phyloP scores from a whole-genome alignment of 2,329 filamentous ascomycete genomes.

The Sporothrix pseudoabietina region DNA sequence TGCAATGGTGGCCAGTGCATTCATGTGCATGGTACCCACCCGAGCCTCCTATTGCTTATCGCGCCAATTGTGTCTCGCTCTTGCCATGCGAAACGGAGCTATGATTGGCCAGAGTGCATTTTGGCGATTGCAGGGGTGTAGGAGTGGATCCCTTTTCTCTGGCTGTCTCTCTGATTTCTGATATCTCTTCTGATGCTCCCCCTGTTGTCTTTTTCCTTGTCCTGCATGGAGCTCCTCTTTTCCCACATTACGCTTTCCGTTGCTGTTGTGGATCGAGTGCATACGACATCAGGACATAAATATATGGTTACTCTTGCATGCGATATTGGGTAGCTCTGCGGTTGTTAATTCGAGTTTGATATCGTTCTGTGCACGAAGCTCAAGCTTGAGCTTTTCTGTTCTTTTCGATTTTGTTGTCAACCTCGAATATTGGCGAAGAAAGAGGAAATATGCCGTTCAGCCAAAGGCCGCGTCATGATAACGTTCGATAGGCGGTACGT shows the following conservation, averaged over 20 bases:
- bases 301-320: neutral
- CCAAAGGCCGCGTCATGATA: neutral
- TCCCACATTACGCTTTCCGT: neutral
- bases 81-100: neutral
- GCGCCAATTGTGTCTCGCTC: constrained; percentile 20
- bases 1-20: constrained; percentile 3
- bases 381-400: neutral
- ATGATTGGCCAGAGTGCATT: constrained; percentile 8
- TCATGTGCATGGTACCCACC: neutral
- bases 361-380: constrained; percentile 18
- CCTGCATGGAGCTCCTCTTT: constrained; percentile 20
- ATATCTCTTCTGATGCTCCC: neutral
- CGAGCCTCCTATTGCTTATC: constrained; percentile 20
- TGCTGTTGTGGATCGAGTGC: neutral
- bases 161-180: neutral
- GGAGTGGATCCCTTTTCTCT: neutral
- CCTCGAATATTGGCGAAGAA: neutral
- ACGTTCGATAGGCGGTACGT: neutral
- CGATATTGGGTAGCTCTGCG: neutral
- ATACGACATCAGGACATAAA: neutral
- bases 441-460: neutral
- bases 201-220: neutral
- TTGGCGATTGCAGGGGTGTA: neutral
- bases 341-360: neutral
- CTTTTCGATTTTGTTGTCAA: neutral